phyloP scores from a whole-genome alignment of 441 rosid genomes.

The Pelargonium citronellum region DNA sequence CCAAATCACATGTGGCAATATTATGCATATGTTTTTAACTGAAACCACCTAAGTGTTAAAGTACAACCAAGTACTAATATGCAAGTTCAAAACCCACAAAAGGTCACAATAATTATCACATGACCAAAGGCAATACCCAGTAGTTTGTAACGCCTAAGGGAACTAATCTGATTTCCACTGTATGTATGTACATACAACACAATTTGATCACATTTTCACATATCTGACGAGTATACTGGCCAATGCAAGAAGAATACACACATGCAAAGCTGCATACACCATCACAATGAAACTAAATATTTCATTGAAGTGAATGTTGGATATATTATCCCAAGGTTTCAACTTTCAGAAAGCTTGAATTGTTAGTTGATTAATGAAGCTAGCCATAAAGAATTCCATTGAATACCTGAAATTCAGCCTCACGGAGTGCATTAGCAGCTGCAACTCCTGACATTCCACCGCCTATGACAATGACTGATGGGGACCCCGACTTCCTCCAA shows the following conservation, averaged over 20 bases:
- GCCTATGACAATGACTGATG: slow-evolving; percentile 80
- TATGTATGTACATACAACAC: background rate
- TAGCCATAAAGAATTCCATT: background rate
- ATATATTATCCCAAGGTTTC: too few relatives aligned
- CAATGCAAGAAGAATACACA: background rate
- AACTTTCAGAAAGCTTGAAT: too few relatives aligned
- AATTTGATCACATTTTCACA: background rate
- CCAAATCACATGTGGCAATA: too few relatives aligned
- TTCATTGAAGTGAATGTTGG: background rate
- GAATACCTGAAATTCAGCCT: slow-evolving; percentile 75
- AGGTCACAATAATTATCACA: too few relatives aligned
- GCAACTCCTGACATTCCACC: slow-evolving; percentile 85
- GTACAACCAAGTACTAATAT: slow-evolving; percentile 3
- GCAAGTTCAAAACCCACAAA: background rate
- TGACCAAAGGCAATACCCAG: too few relatives aligned
- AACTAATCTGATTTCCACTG: background rate
- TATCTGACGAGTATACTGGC: background rate
- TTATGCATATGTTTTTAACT: background rate
- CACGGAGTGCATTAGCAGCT: slow-evolving; percentile 83
- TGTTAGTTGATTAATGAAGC: background rate
- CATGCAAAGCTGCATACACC: background rate
- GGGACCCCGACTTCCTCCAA: slow-evolving; percentile 44
- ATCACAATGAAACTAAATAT: background rate
- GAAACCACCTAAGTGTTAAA: background rate
- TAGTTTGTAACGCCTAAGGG: too few relatives aligned